Evolutionary conservation across 495 filamentous ascomycete species (phyloP).

Genomic region (Tetracladium marchalianum): DNA sequence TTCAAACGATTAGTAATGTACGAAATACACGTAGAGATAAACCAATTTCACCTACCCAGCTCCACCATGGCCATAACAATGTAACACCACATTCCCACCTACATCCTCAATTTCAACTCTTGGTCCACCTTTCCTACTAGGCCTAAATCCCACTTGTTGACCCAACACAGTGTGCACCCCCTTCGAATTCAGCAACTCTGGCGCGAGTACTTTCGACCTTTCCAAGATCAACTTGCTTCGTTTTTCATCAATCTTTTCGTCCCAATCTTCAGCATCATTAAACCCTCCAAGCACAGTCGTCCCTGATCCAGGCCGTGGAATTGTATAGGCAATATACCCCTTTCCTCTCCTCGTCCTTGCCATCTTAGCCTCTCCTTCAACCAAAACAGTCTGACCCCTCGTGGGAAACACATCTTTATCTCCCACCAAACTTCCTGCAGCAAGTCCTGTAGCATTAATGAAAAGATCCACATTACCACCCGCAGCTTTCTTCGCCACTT

Average conservation of each 20-base stretch:
- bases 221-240: slow-evolving; percentile 7
- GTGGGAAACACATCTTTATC: slow-evolving; percentile 7
- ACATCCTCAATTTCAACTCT: slow-evolving; percentile 12
- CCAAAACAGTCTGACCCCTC: slow-evolving; percentile 14
- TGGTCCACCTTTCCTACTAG: slow-evolving; percentile 12
- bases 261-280: slow-evolving; percentile 12
- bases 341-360: slow-evolving; percentile 1
- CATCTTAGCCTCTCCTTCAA: slow-evolving; percentile 11
- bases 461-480: background rate
- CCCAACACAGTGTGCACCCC: slow-evolving; percentile 6
- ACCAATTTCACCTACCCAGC: background rate
- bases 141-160: slow-evolving; percentile 12
- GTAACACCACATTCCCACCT: slow-evolving; percentile 8
- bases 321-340: slow-evolving; percentile 1
- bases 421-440: slow-evolving; percentile 5
- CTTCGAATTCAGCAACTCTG: slow-evolving; percentile 5
- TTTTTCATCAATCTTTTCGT: slow-evolving; percentile 3
- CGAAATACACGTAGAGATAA: too few species aligned
- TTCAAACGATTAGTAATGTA: too few species aligned
- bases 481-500: background rate
- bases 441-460: slow-evolving; percentile 10
- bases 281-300: slow-evolving; percentile 18
- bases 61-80: slow-evolving; percentile 18
- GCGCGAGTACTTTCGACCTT: slow-evolving; percentile 4
- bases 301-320: slow-evolving; percentile 18